These are phyloP conservation scores for Rutstroemia sp. DNA, from an alignment of 2,329 filamentous ascomycete genomes.

Conservation along the genomic window DNA sequence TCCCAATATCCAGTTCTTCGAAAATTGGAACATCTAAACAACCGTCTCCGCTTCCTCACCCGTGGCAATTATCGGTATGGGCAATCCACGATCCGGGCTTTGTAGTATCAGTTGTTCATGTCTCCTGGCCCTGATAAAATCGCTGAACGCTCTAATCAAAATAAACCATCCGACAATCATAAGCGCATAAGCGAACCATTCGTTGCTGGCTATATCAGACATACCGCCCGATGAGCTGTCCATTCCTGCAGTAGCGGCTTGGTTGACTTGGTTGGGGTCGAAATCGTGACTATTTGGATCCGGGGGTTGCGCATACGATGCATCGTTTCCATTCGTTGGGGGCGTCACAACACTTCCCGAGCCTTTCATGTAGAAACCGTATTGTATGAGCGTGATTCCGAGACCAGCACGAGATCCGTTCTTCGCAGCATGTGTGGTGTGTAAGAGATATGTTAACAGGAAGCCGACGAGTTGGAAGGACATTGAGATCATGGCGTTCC, in stretches of 20 bases:
- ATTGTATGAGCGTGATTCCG: slow-evolving; percentile 91
- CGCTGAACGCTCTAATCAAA: slow-evolving; percentile 84
- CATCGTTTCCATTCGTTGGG: slow-evolving; percentile 36
- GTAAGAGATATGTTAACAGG: slow-evolving; percentile 92
- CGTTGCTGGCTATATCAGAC: slow-evolving; percentile 59
- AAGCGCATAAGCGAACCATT: slow-evolving; percentile 85
- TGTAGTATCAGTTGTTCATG: slow-evolving; percentile 92
- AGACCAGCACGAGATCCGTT: slow-evolving; percentile 92
- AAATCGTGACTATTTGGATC: slow-evolving; percentile 91
- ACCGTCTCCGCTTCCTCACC: slow-evolving; percentile 73
- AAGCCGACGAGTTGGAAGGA: slow-evolving; percentile 97
- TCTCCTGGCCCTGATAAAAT: slow-evolving; percentile 78
- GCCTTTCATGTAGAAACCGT: slow-evolving; percentile 90
- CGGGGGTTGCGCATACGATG: slow-evolving; percentile 61
- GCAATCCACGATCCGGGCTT: slow-evolving; percentile 81
- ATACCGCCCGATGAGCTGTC: slow-evolving; percentile 37
- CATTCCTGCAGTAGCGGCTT: slow-evolving; percentile 31
- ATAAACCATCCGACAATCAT: slow-evolving; percentile 99
- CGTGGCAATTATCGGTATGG: slow-evolving; percentile 77
- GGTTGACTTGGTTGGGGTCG: slow-evolving; percentile 60
- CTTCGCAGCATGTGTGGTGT: slow-evolving; percentile 97
- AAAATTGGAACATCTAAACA: slow-evolving; percentile 42
- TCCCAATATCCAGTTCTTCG: not conserved
- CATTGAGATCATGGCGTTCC: slow-evolving; percentile 95
- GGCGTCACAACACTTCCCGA: slow-evolving; percentile 36